Conservation (phyloP, 2,329 filamentous ascomycete species). For the Passalora sequoiae region DNA sequence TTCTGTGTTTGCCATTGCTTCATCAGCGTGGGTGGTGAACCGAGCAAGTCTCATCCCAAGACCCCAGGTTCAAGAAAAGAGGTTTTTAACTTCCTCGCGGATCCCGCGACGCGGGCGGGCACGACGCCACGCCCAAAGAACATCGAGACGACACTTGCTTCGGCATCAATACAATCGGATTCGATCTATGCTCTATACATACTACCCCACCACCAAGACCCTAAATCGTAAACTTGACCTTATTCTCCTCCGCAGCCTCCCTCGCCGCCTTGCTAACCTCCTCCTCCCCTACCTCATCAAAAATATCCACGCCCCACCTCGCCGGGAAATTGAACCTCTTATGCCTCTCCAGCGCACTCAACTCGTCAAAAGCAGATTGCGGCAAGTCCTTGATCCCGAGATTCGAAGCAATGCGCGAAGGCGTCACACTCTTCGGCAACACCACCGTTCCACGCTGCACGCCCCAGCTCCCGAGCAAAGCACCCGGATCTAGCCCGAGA, state of each 20-base stretch:
- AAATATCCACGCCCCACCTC: constrained; percentile 44
- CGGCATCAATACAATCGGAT: no score
- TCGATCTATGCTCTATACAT: no score
- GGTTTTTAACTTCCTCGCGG: no score
- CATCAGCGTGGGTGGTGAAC: no score
- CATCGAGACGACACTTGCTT: no score
- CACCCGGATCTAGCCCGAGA: constrained; percentile 15
- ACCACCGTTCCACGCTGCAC: constrained; percentile 20
- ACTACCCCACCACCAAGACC: no score
- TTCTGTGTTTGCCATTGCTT: no score
- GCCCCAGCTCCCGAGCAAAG: constrained; percentile 16
- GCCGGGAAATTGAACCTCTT: constrained; percentile 43
- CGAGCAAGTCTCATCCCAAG: no score
- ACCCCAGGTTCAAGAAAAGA: no score
- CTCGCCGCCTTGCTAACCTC: constrained; percentile 33
- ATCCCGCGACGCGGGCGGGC: no score
- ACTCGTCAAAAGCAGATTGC: constrained; percentile 32
- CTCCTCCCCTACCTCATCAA: constrained; percentile 40
- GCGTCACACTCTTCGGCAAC: constrained; percentile 22
- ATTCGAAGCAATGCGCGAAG: constrained; percentile 22
- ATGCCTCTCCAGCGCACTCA: constrained; percentile 40
- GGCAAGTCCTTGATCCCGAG: constrained; percentile 33
- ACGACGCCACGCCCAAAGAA: no score
- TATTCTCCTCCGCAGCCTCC: constrained; percentile 36
- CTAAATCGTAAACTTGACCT: constrained; percentile 32